Percentiles rank a stretch among this genome's conserved stretches.
These are phyloP conservation scores for Periglandula ipomoeae DNA, from an alignment of 2,329 filamentous ascomycete genomes.

Conservation along the genomic window DNA sequence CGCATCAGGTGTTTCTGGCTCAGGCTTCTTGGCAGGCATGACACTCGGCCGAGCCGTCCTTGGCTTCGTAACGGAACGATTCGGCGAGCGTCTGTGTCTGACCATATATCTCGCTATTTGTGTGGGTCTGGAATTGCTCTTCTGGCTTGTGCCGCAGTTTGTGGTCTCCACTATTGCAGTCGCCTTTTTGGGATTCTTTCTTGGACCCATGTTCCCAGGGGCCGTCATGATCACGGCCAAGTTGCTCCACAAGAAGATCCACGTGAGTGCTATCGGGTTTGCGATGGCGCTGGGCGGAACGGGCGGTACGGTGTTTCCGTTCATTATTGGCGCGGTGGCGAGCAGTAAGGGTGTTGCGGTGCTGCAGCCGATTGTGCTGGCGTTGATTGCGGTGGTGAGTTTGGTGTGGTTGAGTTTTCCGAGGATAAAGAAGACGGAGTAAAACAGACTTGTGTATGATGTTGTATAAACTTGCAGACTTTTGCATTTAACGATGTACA, in stretches of 20 bases:
- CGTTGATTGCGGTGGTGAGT: conserved; percentile 7
- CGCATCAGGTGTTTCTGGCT: conserved; percentile 61
- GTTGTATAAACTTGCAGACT: too few relatives aligned
- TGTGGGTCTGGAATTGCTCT: conserved; percentile 53
- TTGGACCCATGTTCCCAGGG: conserved; percentile 66
- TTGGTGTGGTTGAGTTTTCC: conserved; percentile 1
- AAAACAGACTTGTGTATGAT: too few relatives aligned
- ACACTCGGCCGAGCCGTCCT: conserved; percentile 58
- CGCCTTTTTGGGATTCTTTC: conserved; percentile 61
- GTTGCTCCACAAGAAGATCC: conserved; percentile 58
- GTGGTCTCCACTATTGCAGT: conserved; percentile 49
- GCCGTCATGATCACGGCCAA: conserved; percentile 63
- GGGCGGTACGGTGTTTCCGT: conserved; percentile 50
- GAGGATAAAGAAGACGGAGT: neutral
- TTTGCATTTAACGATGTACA: too few relatives aligned
- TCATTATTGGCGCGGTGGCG: conserved; percentile 56
- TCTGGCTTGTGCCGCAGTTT: conserved; percentile 52
- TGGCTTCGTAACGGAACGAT: conserved; percentile 59
- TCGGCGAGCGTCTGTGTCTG: conserved; percentile 55
- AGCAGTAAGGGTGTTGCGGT: conserved; percentile 36
- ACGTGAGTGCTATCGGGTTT: conserved; percentile 66
- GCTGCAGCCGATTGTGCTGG: conserved; percentile 41
- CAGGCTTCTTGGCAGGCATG: conserved; percentile 74
- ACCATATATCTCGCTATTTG: conserved; percentile 51
- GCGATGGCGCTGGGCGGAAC: conserved; percentile 62